phyloP scores from a whole-genome alignment of 179 eudicot genomes.

The Carnegiea gigantea region DNA sequence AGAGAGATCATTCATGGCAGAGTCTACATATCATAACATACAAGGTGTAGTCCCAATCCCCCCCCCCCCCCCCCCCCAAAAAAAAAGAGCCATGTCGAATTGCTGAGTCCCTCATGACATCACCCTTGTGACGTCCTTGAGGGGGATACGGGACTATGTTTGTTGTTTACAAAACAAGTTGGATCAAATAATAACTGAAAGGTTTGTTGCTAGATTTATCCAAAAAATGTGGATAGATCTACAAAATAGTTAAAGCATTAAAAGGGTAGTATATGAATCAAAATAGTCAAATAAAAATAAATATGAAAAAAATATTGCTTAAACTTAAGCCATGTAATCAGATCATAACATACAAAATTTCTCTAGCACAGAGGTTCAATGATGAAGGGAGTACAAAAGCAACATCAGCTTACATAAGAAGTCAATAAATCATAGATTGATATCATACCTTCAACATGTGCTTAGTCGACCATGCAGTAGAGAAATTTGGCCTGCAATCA shows the following conservation, averaged over 20 bases:
- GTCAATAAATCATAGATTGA: slow-evolving; percentile 5
- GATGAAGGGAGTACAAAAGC: neutral
- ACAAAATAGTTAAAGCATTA: neutral
- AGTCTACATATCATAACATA: neutral
- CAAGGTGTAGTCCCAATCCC: neutral
- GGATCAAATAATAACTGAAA: neutral
- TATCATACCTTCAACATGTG: slow-evolving; percentile 61
- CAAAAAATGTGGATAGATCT: neutral
- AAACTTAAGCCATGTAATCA: neutral
- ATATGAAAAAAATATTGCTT: neutral
- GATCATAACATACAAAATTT: neutral
- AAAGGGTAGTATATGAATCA: neutral
- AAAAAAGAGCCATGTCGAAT: too few relatives aligned
- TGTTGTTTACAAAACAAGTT: neutral
- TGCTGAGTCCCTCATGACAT: neutral
- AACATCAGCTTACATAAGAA: neutral
- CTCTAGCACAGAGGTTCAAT: neutral
- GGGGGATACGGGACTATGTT: neutral
- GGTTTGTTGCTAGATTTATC: neutral
- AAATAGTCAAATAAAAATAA: neutral
- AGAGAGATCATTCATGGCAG: neutral
- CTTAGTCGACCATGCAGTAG: slow-evolving; percentile 78
- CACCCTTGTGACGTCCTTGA: neutral
- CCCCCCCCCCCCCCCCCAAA: too few relatives aligned
- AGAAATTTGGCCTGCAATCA: slow-evolving; percentile 82